Percentiles rank a stretch among this genome's conserved stretches.
phyloP scores from a whole-genome alignment of 179 eudicot genomes.

The Patellifolia procumbens region DNA sequence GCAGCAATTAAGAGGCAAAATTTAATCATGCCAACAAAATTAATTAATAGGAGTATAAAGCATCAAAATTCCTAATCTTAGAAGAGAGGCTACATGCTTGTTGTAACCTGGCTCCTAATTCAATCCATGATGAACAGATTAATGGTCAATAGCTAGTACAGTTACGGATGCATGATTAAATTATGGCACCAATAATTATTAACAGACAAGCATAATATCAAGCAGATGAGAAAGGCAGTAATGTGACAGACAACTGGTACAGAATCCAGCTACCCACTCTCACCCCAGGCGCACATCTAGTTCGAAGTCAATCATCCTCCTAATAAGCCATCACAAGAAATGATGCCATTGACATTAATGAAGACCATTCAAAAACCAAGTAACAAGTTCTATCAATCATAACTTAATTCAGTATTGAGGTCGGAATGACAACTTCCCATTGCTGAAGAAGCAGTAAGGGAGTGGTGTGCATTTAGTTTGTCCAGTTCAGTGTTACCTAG shows the following conservation, averaged over 20 bases:
- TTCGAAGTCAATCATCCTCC: neutral
- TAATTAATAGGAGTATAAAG: slow-evolving; percentile 32
- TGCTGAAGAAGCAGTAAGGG: no score
- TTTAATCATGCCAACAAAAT: neutral
- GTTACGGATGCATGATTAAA: neutral
- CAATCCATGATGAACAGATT: slow-evolving; percentile 40
- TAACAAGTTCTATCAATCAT: no score
- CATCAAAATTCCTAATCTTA: slow-evolving; percentile 61
- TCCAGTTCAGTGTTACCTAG: no score
- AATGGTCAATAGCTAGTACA: slow-evolving; percentile 10
- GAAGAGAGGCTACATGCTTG: slow-evolving; percentile 63
- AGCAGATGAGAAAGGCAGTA: neutral
- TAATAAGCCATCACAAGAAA: neutral
- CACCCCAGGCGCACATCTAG: neutral
- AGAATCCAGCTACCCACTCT: neutral
- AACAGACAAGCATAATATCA: neutral
- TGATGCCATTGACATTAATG: neutral
- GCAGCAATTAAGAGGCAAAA: neutral
- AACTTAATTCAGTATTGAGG: neutral
- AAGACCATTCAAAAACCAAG: neutral
- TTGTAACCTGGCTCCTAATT: slow-evolving; percentile 55
- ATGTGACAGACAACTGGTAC: neutral
- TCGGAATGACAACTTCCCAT: neutral
- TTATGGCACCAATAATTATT: neutral
- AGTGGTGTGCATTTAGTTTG: no score